phyloP scores from a whole-genome alignment of 495 filamentous ascomycete species.

The Aspergillus haitiensis region DNA sequence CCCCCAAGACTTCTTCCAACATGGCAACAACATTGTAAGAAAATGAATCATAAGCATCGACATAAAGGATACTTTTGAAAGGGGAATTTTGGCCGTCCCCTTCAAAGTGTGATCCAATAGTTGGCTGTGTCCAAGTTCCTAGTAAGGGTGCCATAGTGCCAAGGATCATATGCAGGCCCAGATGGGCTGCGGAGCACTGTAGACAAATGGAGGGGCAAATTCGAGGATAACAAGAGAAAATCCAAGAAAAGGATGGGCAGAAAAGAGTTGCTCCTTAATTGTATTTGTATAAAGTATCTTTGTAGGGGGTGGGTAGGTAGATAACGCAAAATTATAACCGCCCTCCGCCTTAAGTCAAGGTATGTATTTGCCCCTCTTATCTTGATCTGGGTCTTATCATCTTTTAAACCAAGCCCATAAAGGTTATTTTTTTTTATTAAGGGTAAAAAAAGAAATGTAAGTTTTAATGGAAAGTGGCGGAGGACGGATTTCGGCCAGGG shows the following conservation, averaged over 20 bases:
- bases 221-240: background rate
- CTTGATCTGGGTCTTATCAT: background rate
- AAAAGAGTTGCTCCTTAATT: background rate
- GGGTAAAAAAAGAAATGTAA: background rate
- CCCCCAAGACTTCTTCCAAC: conserved; percentile 63
- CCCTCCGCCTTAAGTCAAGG: background rate
- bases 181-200: background rate
- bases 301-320: background rate
- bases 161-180: background rate
- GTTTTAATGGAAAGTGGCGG: background rate
- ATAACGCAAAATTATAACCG: background rate
- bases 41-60: conserved; percentile 96
- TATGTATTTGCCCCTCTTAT: background rate
- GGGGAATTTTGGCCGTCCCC: conserved; percentile 4
- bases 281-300: no score
- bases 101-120: conserved; percentile 7
- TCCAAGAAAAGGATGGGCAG: background rate
- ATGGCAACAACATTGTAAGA: conserved; percentile 87
- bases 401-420: background rate
- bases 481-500: conserved; percentile 1
- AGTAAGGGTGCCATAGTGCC: conserved; percentile 39
- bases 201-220: conserved; percentile 3
- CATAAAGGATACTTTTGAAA: conserved; percentile 65
- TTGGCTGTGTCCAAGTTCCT: conserved; percentile 30
- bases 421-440: background rate